Evolutionary conservation across 1,284 basidiomycete species (phyloP).

Genomic region (Ustilago tritici): DNA sequence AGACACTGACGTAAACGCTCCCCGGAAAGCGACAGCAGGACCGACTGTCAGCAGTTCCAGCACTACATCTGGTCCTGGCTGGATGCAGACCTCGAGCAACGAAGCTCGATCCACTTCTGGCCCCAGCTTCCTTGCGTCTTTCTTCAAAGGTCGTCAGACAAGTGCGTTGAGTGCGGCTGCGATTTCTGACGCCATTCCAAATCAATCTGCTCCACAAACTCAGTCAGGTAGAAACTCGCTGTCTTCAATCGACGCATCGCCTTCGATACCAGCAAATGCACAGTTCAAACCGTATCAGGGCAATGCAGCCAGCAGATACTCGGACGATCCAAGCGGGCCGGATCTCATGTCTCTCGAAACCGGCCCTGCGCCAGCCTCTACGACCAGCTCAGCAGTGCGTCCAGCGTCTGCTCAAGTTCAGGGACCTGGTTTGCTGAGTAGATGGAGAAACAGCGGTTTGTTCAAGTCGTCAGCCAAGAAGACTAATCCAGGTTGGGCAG

Average conservation of each 20-base stretch:
- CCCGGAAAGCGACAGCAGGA: neutral
- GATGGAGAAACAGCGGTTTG: slow-evolving; percentile 39
- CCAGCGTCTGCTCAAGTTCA: slow-evolving; percentile 13
- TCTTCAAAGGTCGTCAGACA: slow-evolving; percentile 44
- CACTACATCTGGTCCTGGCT: slow-evolving; percentile 38
- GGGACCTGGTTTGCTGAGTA: slow-evolving; percentile 31
- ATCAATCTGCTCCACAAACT: slow-evolving; percentile 4
- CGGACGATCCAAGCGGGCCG: slow-evolving; percentile 38
- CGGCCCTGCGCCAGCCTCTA: slow-evolving; percentile 6
- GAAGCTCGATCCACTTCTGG: slow-evolving; percentile 30
- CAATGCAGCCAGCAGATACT: slow-evolving; percentile 22
- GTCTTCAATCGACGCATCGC: slow-evolving; percentile 15
- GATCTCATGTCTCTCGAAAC: slow-evolving; percentile 46
- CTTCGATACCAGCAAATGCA: neutral
- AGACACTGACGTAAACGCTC: slow-evolving; percentile 11
- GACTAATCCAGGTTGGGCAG: slow-evolving; percentile 23
- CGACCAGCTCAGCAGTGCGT: neutral
- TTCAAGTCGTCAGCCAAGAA: slow-evolving; percentile 34
- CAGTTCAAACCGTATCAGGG: slow-evolving; percentile 35
- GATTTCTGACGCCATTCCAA: neutral
- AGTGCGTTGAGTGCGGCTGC: slow-evolving; percentile 7
- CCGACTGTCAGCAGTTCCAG: neutral
- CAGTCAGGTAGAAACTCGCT: slow-evolving; percentile 11
- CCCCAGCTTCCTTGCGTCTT: slow-evolving; percentile 34
- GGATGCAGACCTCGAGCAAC: slow-evolving; percentile 40